A percentile compares a stretch with the other conserved stretches of the same genome.
phyloP scores from a whole-genome alignment of 495 filamentous ascomycete species.

The Penicillium goetzii region DNA sequence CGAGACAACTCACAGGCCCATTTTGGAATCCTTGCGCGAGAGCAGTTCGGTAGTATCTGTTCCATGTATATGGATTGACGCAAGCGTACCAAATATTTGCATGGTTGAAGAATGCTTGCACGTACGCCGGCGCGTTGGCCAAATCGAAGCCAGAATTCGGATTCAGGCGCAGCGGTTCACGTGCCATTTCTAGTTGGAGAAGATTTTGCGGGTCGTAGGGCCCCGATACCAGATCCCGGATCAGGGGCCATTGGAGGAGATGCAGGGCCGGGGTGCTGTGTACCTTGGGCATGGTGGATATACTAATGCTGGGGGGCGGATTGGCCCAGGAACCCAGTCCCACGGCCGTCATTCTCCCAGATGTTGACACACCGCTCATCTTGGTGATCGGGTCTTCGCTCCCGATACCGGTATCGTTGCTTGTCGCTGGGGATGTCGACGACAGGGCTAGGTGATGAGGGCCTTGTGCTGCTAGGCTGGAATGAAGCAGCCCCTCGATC shows the following conservation, averaged over 20 bases:
- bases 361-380: conserved; percentile 39
- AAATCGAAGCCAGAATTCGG: conserved; percentile 68
- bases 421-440: conserved; percentile 67
- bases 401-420: conserved; percentile 67
- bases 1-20: conserved; percentile 80
- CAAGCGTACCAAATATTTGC: conserved; percentile 87
- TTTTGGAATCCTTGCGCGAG: conserved; percentile 72
- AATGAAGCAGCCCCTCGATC: conserved; percentile 77
- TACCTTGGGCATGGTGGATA: conserved; percentile 81
- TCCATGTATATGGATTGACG: conserved; percentile 82
- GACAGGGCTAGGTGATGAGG: conserved; percentile 53
- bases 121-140: conserved; percentile 73
- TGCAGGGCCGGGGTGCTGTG: conserved; percentile 80
- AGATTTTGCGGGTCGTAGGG: conserved; percentile 79
- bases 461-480: conserved; percentile 54
- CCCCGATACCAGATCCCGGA: conserved; percentile 72
- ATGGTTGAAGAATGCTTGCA: conserved; percentile 75
- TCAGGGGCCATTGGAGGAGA: conserved; percentile 78
- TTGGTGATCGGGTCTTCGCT: conserved; percentile 62
- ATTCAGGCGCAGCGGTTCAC: conserved; percentile 66
- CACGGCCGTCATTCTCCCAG: conserved; percentile 63
- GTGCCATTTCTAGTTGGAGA: conserved; percentile 78
- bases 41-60: conserved; percentile 72
- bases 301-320: conserved; percentile 58
- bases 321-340: conserved; percentile 76